These are phyloP conservation scores for Kentomonas sorsogonicus DNA, from an alignment of 208 protist genomes.

Conservation along the genomic window DNA sequence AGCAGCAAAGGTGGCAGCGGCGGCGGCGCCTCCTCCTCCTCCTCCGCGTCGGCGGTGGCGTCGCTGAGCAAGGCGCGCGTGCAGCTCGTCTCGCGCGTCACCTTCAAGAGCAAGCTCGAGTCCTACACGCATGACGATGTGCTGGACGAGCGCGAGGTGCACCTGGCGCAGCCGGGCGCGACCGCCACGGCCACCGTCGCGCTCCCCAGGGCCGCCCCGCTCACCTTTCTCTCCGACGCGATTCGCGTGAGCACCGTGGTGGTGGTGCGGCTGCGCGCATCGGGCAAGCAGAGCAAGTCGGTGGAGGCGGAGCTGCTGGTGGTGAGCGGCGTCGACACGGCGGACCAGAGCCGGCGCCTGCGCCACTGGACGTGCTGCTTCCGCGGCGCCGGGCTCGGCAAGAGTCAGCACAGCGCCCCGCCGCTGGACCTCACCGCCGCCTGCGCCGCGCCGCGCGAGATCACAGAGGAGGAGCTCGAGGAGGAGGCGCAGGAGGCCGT, in stretches of 20 bases:
- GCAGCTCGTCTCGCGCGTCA: constrained; percentile 33
- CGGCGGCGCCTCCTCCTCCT: constrained; percentile 23
- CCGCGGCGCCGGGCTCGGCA: constrained; percentile 9
- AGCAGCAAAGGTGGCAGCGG: background rate
- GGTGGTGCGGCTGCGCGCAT: no score
- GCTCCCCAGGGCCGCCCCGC: no score
- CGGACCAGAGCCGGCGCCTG: constrained; percentile 30
- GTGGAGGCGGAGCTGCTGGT: constrained; percentile 61
- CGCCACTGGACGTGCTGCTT: constrained; percentile 61
- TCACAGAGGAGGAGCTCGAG: background rate
- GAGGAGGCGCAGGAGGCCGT: background rate
- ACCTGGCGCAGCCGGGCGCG: constrained; percentile 28
- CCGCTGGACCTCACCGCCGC: background rate
- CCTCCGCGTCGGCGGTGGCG: constrained; percentile 46
- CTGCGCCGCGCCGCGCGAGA: background rate
- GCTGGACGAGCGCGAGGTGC: constrained; percentile 21
- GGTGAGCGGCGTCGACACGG: constrained; percentile 32
- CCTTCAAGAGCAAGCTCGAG: constrained; percentile 34
- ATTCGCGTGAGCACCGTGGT: no score
- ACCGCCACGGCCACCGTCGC: no score
- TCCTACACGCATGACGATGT: constrained; percentile 29
- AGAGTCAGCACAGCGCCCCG: background rate
- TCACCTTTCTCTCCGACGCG: constrained; percentile 53
- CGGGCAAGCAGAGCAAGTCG: no score
- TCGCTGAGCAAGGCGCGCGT: constrained; percentile 37